These are phyloP conservation scores for Aspergillus fumigatiaffinis DNA, from an alignment of 2,329 filamentous ascomycete species.

Conservation along the genomic window DNA sequence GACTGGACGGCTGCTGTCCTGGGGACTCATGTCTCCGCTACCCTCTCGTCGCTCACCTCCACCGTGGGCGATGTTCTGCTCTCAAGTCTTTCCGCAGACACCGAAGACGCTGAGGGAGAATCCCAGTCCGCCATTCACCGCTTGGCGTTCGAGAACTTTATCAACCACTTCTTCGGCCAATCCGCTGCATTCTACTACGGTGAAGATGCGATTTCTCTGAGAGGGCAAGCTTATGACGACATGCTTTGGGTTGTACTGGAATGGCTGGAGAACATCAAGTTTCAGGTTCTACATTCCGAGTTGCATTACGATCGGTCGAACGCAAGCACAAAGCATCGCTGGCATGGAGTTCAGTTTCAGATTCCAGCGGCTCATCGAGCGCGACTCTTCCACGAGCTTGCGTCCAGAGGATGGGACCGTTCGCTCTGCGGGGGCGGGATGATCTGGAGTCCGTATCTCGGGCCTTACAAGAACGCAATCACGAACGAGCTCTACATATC, in stretches of 20 bases:
- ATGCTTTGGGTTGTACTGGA: slow-evolving; percentile 93
- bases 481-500: slow-evolving; percentile 89
- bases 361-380: slow-evolving; percentile 77
- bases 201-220: slow-evolving; percentile 71
- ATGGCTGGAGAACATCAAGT: slow-evolving; percentile 79
- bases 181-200: slow-evolving; percentile 77
- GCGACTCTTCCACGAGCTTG: slow-evolving; percentile 79
- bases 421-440: slow-evolving; percentile 81
- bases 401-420: slow-evolving; percentile 75
- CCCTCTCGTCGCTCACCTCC: slow-evolving; percentile 65
- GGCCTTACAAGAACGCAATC: slow-evolving; percentile 92
- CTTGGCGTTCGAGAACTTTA: slow-evolving; percentile 65
- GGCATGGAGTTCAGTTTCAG: slow-evolving; percentile 74
- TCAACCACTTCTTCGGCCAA: slow-evolving; percentile 78
- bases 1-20: slow-evolving; percentile 92
- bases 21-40: slow-evolving; percentile 72
- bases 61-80: slow-evolving; percentile 46
- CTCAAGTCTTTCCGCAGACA: slow-evolving; percentile 20
- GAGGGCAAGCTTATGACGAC: slow-evolving; percentile 82
- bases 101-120: slow-evolving; percentile 1
- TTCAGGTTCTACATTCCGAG: slow-evolving; percentile 65
- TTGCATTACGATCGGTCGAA: slow-evolving; percentile 51
- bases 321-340: slow-evolving; percentile 37
- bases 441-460: slow-evolving; percentile 77
- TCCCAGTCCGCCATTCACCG: slow-evolving; percentile 2